Conservation (phyloP, 495 filamentous ascomycete species). For the Pseudoneurospora amorphoporcata region DNA sequence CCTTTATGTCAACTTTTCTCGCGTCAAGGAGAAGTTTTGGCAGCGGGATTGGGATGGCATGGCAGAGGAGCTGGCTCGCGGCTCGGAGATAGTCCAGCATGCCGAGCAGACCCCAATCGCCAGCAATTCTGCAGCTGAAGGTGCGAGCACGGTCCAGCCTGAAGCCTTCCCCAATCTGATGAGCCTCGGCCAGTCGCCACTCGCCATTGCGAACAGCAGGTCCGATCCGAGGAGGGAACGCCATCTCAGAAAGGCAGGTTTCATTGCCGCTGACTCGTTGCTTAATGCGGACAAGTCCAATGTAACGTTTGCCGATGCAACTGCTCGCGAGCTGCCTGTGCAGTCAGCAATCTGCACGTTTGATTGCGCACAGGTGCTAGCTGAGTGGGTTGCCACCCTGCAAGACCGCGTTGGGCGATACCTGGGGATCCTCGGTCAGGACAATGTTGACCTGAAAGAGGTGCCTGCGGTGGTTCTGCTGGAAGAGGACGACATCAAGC, state of each 20-base stretch:
- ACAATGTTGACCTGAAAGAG: conserved; percentile 63
- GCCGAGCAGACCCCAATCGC: conserved; percentile 50
- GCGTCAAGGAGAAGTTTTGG: conserved; percentile 91
- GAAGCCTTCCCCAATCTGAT: not conserved
- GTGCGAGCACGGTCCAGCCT: conserved; percentile 35
- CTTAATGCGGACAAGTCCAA: conserved; percentile 82
- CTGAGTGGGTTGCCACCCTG: conserved; percentile 91
- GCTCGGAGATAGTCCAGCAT: conserved; percentile 61
- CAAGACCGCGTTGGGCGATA: conserved; percentile 89
- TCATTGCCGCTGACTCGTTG: conserved; percentile 88
- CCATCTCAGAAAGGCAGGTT: conserved; percentile 86
- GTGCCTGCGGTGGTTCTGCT: conserved; percentile 82
- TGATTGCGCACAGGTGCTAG: conserved; percentile 93
- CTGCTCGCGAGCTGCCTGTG: conserved; percentile 80
- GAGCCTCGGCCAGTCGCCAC: conserved; percentile 13
- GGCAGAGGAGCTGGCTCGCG: conserved; percentile 79
- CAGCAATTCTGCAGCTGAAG: conserved; percentile 38
- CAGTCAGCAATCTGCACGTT: conserved; percentile 90
- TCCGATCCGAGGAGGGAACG: conserved; percentile 54
- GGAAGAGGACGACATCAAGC: conserved; percentile 83
- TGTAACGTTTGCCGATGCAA: conserved; percentile 76
- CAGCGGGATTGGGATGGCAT: conserved; percentile 87
- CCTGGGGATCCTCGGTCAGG: conserved; percentile 75
- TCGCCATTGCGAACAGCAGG: conserved; percentile 16
- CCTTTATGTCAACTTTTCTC: conserved; percentile 83